Conservation (phyloP, 257 asterid genomes). For the Primulina huaijiensis region DNA sequence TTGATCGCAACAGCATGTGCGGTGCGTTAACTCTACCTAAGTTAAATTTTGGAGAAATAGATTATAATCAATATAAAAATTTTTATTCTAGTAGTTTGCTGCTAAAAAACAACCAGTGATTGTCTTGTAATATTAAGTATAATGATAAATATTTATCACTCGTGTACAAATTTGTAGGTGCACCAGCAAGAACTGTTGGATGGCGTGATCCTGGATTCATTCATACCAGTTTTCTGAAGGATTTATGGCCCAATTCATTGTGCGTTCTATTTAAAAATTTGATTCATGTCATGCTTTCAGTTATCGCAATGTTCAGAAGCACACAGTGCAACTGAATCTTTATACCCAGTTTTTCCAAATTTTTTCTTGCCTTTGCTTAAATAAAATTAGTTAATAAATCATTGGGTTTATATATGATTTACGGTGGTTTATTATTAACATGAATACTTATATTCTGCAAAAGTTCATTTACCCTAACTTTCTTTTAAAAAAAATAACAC, state of each 20-base stretch:
- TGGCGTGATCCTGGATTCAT: slow-evolving; percentile 73
- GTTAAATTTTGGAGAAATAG: slow-evolving; percentile 7
- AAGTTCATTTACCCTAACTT: no score
- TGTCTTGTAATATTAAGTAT: slow-evolving; percentile 2
- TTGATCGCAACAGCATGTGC: slow-evolving; percentile 80
- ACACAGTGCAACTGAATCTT: neutral
- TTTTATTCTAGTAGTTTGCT: neutral
- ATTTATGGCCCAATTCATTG: slow-evolving; percentile 52
- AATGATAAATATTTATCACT: neutral
- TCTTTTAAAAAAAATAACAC: no score
- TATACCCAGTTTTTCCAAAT: neutral
- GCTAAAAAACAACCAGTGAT: neutral
- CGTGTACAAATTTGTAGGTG: slow-evolving; percentile 47
- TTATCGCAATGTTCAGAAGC: neutral
- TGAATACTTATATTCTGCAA: no score
- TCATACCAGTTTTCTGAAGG: slow-evolving; percentile 53
- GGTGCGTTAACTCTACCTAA: slow-evolving; percentile 44
- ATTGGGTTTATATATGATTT: no score
- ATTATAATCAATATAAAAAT: neutral
- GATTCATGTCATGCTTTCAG: neutral
- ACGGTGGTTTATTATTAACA: no score
- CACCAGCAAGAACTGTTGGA: slow-evolving; percentile 68
- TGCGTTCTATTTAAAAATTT: slow-evolving; percentile 22
- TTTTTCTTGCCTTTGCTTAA: neutral
- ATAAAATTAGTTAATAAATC: neutral